Base-by-base conservation (phyloP, 441 rosid species). In the Populus hybrid region DNA sequence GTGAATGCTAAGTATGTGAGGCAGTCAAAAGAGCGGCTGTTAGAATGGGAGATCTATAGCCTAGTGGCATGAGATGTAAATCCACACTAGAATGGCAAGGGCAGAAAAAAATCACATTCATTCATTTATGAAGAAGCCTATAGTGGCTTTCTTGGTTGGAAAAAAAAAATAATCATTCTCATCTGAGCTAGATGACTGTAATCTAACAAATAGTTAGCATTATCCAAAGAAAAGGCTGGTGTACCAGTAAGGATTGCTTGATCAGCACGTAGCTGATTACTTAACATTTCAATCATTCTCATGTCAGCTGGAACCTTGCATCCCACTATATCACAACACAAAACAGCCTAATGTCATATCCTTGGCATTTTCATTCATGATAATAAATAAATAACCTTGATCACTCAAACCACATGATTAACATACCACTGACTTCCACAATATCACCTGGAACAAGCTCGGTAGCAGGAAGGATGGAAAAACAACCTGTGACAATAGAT, bases 291-390 rank as follows among this genome's bases (percentile, higher is more conserved):
- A 80, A 95, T 87, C 93, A 92, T 89, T 84, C 99, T 92, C 89
- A 95, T 83, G 84, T 95, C 99, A 86, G 99, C 98, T 76, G 99
- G 99, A 86, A 94, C 88, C 90, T 95, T 95, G 90, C 98, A 90
- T 78, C 99, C 98, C 87, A 94, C 98, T 95, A 74, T 82, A 82
- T 76, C 50, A 66, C n/a, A 73, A 83, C 70, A 74, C 76, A 83
- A 42, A 77, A 75, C 9, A 64, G 83, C 40, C 67, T 64, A 68
- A 85, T 77, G 65, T 65, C 45, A 86, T 74, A 69, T 65, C 71
- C 77, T 71, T 78, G 74, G 75, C 77, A 75, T 21, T 56, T 56
- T 24, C 29, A 71, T 71, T 14, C 53, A 68, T 63, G 36, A 59
- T 53, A 31, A 35, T 56, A 59, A 35, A 45, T 38, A 78, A 74